Base-by-base conservation (phyloP, 768 basidiomycete genomes). In the Neoboletus magnificus region DNA sequence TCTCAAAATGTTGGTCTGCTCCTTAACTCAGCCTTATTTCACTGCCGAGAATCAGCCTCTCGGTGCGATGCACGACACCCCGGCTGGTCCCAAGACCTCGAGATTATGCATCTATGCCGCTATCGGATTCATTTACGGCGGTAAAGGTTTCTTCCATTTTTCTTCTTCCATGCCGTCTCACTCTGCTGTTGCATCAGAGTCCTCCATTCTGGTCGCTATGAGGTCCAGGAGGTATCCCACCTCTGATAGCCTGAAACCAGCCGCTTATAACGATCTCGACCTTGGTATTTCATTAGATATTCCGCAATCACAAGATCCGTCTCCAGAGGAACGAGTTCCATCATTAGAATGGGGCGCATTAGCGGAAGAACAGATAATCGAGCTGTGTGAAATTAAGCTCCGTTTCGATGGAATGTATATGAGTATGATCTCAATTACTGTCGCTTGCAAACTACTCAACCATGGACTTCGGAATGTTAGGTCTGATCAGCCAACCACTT, bases 181-280 rank as follows among this genome's bases (percentile, higher is more conserved):
- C 35, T 54, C 27, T 40, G 49, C 32, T 53, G 47, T 57, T 53
- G 36, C 23, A 11, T 36, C 60, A 86, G 87, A 88, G 43, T 65
- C 73, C 11, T 75, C 83, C 10, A 73, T 89, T 32, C 48, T 88
- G 39, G 71, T 90, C 25, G 88, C 88, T 12, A 86, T 81, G 62
- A 80, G 84, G 50, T 82, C 85, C 18, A 76, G 75, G 57, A 70
- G 78, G 39, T 72, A 78, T 46, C 86, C 85, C 13, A 60, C 64
- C 33, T 54, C 68, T 25, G 71, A 73, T 39, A 63, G 62, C 56
- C 55, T 71, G 48, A 66, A 59, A 48, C 43, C 59, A 9, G 55
- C 62, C 16, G 52, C 60, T n/a, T 44, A 74, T 54, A 71, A 73
- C 50, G 66, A 78, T 20, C 74, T 83, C 66, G 77, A 80, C 58